Conservation (phyloP, 805 yeast species). For the Cyberlindnera saturnus region DNA sequence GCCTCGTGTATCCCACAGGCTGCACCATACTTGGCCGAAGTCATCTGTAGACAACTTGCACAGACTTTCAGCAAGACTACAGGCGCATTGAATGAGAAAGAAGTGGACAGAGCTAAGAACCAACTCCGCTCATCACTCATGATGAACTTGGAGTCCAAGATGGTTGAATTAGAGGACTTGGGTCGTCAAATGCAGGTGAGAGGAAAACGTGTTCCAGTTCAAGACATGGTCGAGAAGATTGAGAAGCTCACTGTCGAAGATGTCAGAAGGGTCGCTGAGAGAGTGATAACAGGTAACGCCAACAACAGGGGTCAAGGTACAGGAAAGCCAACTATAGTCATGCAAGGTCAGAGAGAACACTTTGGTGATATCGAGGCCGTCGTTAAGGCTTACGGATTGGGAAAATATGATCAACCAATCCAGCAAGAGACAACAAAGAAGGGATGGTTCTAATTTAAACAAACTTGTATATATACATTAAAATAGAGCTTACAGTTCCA, state of each 20-base stretch:
- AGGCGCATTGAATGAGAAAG: constrained; percentile 60
- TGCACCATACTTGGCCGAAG: constrained; percentile 75
- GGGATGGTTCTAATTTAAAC: constrained; percentile 23
- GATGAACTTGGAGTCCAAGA: constrained; percentile 88
- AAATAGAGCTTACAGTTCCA: not conserved
- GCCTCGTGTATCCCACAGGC: constrained; percentile 83
- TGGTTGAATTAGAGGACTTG: constrained; percentile 92
- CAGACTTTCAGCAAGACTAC: constrained; percentile 43
- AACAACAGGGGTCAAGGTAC: constrained; percentile 39
- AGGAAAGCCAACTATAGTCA: constrained; percentile 76
- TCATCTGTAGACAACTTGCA: constrained; percentile 61
- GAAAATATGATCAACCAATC: constrained; percentile 8
- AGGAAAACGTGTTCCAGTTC: constrained; percentile 65
- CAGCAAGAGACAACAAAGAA: constrained; percentile 8
- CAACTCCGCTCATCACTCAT: constrained; percentile 81
- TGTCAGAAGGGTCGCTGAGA: constrained; percentile 65
- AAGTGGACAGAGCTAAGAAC: constrained; percentile 85
- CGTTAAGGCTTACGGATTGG: constrained; percentile 62
- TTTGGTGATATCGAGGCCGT: constrained; percentile 79
- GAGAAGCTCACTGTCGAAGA: constrained; percentile 63
- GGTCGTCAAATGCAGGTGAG: constrained; percentile 92
- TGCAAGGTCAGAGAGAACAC: constrained; percentile 80
- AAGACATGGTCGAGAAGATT: constrained; percentile 77
- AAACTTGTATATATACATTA: not conserved
- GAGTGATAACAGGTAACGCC: constrained; percentile 65